Conservation (phyloP, 768 basidiomycete species). For the Tricholoma terreum region DNA sequence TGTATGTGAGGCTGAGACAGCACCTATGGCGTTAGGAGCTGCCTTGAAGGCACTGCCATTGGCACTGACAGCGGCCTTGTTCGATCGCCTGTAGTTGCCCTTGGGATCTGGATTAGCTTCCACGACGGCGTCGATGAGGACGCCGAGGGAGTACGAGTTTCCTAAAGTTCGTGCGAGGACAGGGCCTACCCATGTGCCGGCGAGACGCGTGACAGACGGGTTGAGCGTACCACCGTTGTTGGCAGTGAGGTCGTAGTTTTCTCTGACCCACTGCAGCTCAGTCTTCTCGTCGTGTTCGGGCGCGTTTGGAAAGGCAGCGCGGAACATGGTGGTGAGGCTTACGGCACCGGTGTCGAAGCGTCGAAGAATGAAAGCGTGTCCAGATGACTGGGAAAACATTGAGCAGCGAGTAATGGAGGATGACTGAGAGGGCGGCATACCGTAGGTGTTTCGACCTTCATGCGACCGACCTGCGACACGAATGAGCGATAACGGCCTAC, state of each 20-base stretch:
- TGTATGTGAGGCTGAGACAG: conserved; percentile 14
- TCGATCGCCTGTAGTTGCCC: conserved; percentile 74
- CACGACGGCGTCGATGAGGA: conserved; percentile 63
- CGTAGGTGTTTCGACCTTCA: conserved; percentile 81
- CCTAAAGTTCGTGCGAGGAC: conserved; percentile 67
- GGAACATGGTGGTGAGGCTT: conserved; percentile 94
- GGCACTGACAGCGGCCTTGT: conserved; percentile 32
- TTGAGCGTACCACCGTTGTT: conserved; percentile 74
- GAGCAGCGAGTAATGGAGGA: conserved; percentile 8
- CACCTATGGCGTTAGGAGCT: conserved; percentile 8
- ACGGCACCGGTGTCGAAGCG: conserved; percentile 92
- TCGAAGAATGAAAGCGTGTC: conserved; percentile 92
- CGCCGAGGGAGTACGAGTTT: conserved; percentile 57
- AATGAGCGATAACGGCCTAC: conserved; percentile 1
- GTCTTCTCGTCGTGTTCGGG: conserved; percentile 71
- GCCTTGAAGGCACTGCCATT: conserved; percentile 12
- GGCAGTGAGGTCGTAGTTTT: conserved; percentile 68
- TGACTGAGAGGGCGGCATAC: conserved; percentile 41
- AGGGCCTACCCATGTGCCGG: conserved; percentile 83
- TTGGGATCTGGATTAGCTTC: conserved; percentile 75
- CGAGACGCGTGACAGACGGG: conserved; percentile 64
- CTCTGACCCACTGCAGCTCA: conserved; percentile 83
- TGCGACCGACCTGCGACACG: conserved; percentile 66
- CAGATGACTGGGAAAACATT: conserved; percentile 47
- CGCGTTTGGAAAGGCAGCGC: conserved; percentile 87